These are phyloP conservation scores for Daedaleopsis nitida DNA, from an alignment of 768 basidiomycete species.

Conservation along the genomic window DNA sequence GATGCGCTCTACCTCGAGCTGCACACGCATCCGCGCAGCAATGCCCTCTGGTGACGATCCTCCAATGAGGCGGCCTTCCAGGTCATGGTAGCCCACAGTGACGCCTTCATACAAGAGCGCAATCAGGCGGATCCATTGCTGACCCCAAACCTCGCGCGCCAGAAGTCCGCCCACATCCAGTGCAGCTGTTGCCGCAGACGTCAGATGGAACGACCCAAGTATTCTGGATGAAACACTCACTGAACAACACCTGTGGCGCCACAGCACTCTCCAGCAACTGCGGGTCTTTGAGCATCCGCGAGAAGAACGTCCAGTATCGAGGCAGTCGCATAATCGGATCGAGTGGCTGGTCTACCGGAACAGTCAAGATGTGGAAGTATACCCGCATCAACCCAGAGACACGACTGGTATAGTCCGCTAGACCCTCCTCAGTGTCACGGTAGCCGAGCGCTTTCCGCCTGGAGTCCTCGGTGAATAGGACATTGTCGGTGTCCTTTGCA, in stretches of 20 bases:
- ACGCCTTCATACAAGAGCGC: conserved; percentile 64
- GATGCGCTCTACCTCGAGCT: conserved; percentile 68
- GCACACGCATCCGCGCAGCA: conserved; percentile 63
- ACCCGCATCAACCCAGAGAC: conserved; percentile 82
- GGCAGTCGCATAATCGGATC: conserved; percentile 60
- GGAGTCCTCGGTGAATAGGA: conserved; percentile 44
- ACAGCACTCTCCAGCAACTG: conserved; percentile 56
- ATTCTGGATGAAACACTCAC: conserved; percentile 41
- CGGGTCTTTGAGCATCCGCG: conserved; percentile 57
- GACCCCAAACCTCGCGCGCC: conserved; percentile 68
- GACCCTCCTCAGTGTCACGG: conserved; percentile 53
- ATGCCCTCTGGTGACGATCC: conserved; percentile 61
- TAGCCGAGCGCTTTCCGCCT: conserved; percentile 59
- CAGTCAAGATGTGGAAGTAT: conserved; percentile 71
- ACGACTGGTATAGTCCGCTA: conserved; percentile 63
- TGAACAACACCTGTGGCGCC: conserved; percentile 68
- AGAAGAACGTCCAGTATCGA: conserved; percentile 73
- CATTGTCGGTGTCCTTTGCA: conserved; percentile 49
- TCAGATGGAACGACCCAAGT: conserved; percentile 1
- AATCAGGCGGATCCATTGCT: conserved; percentile 77
- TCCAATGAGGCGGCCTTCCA: conserved; percentile 50
- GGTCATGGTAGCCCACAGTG: conserved; percentile 51
- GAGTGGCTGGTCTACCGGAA: conserved; percentile 43
- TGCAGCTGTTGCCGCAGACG: conserved; percentile 47
- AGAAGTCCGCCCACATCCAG: conserved; percentile 69